Conservation (phyloP, 352 stramenopile species). For the Globisporangium heterothallicum region DNA sequence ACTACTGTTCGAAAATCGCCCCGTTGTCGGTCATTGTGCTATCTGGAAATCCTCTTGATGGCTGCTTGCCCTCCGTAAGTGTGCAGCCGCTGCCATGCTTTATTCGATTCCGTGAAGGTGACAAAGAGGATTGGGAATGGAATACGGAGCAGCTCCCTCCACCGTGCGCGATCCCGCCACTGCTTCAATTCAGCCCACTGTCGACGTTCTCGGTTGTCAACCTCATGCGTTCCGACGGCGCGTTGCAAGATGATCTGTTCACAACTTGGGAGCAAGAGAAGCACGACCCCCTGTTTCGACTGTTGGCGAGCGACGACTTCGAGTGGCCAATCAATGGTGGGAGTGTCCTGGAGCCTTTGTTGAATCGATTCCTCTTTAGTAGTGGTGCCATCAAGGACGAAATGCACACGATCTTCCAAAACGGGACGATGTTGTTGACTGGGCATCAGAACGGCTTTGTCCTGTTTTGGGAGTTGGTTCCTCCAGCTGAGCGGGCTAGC, state of each 20-base stretch:
- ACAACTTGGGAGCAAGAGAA: slow-evolving; percentile 30
- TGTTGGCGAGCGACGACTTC: slow-evolving; percentile 43
- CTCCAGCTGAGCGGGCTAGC: slow-evolving; percentile 42
- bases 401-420: slow-evolving; percentile 23
- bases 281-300: slow-evolving; percentile 25
- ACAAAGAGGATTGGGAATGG: slow-evolving; percentile 77
- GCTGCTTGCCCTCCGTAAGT: slow-evolving; percentile 49
- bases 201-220: slow-evolving; percentile 40
- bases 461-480: slow-evolving; percentile 55
- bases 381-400: slow-evolving; percentile 17
- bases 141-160: slow-evolving; percentile 29
- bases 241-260: slow-evolving; percentile 42
- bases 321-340: slow-evolving; percentile 72
- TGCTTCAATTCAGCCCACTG: slow-evolving; percentile 51
- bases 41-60: slow-evolving; percentile 69
- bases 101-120: slow-evolving; percentile 38
- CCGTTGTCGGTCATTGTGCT: slow-evolving; percentile 62
- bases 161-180: slow-evolving; percentile 25
- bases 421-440: slow-evolving; percentile 49
- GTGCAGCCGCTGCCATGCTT: slow-evolving; percentile 65
- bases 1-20: slow-evolving; percentile 38
- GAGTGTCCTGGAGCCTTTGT: slow-evolving; percentile 40
- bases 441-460: slow-evolving; percentile 50
- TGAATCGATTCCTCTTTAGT: slow-evolving; percentile 41
- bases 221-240: slow-evolving; percentile 27